Base-by-base conservation (phyloP, 352 stramenopile genomes). In the Phytopythium vexans region DNA sequence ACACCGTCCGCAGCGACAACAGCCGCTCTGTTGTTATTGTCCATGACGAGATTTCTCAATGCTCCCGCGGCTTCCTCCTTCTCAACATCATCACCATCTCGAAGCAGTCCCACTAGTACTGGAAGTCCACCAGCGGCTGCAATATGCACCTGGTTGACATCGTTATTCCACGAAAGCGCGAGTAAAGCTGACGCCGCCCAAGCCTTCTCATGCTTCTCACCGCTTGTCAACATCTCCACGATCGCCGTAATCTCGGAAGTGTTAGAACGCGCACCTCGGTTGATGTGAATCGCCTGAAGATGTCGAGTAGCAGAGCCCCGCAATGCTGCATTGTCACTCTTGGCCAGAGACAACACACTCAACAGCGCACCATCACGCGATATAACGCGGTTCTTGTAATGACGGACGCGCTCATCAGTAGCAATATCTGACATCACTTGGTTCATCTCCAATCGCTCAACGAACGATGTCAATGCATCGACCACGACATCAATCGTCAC, bases 401-500 rank as follows among this genome's bases (percentile, higher is more conserved):
- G 38, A 8, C 2, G 38, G 38, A 42, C 38, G 12, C 15, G 38
- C 38, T 42, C 38, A 16, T 21, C 38, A 4, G 7, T n/a, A 3
- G 15, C 38, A 16, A 42, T 42, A 21, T 11, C 21, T 7, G 38
- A n/a, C 38, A 11, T 21, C 38, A 42, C 3, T n/a, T 42, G 2
- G 6, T 11, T n/a, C 38, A 42, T 15, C 5, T 42, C 38, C 38
- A 42, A 6, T 8, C 38, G 15, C 38, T 68, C 62, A 10, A 54
- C 52, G 40, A 70, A 66, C 4, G 57, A 54, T 39, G 57, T 41
- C 8, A 71, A 47, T 11, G 56, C 50, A 42, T 68, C 50, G 36
- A 67, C 63, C 14, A 71, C 63, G 54, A 67, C 54, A 46, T 56
- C 51, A 39, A 71, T 54, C 42, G 66, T 71, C 14, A 68, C 52